phyloP scores from a whole-genome alignment of 2,329 filamentous ascomycete genomes.

The Aspergillus viridinutans region DNA sequence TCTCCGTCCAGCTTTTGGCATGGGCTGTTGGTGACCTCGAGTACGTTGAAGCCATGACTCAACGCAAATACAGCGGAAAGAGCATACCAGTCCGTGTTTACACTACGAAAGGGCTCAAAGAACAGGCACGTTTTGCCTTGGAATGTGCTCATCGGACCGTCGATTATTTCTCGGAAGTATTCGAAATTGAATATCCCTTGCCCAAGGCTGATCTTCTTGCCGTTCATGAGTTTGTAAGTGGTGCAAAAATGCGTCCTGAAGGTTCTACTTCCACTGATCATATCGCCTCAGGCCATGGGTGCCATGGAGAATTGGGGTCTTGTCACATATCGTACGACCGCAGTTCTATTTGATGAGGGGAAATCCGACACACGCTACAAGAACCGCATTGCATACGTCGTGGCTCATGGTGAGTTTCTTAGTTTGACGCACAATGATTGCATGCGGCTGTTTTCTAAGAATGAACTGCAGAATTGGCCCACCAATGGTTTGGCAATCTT shows the following conservation, averaged over 20 bases:
- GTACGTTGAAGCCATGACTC: slow-evolving; percentile 87
- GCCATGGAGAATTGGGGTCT: slow-evolving; percentile 98
- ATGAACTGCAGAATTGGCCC: slow-evolving; percentile 65
- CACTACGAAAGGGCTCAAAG: slow-evolving; percentile 88
- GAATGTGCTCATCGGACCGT: slow-evolving; percentile 90
- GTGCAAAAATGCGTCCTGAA: slow-evolving; percentile 10
- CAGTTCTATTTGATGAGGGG: slow-evolving; percentile 91
- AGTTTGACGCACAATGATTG: neutral
- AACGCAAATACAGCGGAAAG: slow-evolving; percentile 86
- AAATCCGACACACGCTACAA: slow-evolving; percentile 86
- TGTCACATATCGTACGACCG: slow-evolving; percentile 92
- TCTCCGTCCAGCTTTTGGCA: slow-evolving; percentile 66
- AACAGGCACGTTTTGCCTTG: slow-evolving; percentile 84
- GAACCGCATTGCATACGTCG: slow-evolving; percentile 92
- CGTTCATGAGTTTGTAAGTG: slow-evolving; percentile 82
- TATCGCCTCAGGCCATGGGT: slow-evolving; percentile 46
- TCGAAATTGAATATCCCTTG: slow-evolving; percentile 86
- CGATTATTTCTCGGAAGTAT: slow-evolving; percentile 93
- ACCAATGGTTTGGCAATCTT: slow-evolving; percentile 94
- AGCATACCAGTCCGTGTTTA: slow-evolving; percentile 91
- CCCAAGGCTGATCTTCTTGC: slow-evolving; percentile 88
- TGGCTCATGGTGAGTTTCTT: slow-evolving; percentile 64
- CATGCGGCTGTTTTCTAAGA: slow-evolving; percentile 1
- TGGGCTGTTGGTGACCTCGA: slow-evolving; percentile 98
- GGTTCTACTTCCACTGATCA: neutral